Conservation (phyloP, 2,329 filamentous ascomycete genomes). For the Ilyonectria mors-panacis region DNA sequence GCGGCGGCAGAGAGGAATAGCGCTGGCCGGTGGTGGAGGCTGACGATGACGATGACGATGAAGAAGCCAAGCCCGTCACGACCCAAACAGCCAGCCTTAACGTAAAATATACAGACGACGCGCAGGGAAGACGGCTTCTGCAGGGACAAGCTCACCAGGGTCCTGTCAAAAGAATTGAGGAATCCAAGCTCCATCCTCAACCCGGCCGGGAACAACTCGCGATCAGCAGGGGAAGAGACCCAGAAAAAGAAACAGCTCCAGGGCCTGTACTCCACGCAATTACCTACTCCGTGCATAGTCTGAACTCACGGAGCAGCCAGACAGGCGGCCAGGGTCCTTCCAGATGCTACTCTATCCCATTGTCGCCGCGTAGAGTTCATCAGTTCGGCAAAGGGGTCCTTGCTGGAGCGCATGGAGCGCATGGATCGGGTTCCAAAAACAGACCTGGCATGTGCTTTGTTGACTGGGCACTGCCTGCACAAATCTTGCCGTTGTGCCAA, state of each 20-base stretch:
- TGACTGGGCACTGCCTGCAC: slow-evolving; percentile 16
- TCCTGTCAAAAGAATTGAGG: not conserved
- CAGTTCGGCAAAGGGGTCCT: slow-evolving; percentile 11
- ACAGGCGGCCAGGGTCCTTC: slow-evolving; percentile 6
- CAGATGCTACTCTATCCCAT: not conserved
- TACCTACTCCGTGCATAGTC: not conserved
- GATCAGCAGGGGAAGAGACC: not conserved
- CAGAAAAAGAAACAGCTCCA: slow-evolving; percentile 21
- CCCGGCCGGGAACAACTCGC: slow-evolving; percentile 1
- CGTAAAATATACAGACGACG: not conserved
- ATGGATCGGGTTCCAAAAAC: slow-evolving; percentile 16
- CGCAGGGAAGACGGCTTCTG: not conserved
- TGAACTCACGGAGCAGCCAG: slow-evolving; percentile 6
- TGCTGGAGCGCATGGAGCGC: slow-evolving; percentile 15
- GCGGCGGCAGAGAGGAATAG: slow-evolving; percentile 22
- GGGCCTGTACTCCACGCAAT: not conserved
- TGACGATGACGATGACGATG: slow-evolving; percentile 1
- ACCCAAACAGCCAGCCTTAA: not conserved
- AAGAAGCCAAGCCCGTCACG: not conserved
- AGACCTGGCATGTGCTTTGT: slow-evolving; percentile 10
- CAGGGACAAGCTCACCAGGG: not conserved
- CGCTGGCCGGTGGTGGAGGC: slow-evolving; percentile 13
- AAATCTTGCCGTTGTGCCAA: slow-evolving; percentile 19
- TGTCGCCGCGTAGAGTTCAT: slow-evolving; percentile 1
- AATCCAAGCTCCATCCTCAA: not conserved